Percentiles rank a stretch among this genome's conserved stretches.
Conservation (phyloP, 345 rosid species). For the Eucalyptus curtisii region DNA sequence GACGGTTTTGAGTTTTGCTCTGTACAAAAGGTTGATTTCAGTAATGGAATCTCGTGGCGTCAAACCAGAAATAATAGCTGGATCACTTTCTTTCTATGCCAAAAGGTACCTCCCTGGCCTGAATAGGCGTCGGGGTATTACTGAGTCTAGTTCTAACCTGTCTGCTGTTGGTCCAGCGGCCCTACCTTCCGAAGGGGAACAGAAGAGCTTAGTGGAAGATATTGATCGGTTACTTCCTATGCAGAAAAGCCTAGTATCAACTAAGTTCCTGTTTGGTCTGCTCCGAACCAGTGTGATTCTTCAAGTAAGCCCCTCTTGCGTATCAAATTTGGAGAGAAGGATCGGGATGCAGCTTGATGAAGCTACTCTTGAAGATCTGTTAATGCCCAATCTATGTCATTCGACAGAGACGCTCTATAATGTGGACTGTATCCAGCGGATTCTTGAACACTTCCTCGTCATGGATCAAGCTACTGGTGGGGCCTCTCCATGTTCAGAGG, state of each 20-base stretch:
- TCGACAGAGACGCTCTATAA: constrained; percentile 88
- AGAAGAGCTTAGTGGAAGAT: constrained; percentile 65
- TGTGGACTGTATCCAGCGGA: constrained; percentile 82
- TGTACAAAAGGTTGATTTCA: constrained; percentile 63
- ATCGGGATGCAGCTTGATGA: constrained; percentile 95
- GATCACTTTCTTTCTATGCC: constrained; percentile 64
- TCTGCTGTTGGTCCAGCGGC: constrained; percentile 33
- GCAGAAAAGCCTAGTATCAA: constrained; percentile 68
- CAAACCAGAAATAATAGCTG: constrained; percentile 67
- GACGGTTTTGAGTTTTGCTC: constrained; percentile 55
- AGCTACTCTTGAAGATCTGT: constrained; percentile 86
- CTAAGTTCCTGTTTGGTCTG: constrained; percentile 74
- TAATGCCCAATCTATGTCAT: constrained; percentile 84
- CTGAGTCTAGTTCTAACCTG: constrained; percentile 54
- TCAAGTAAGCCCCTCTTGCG: constrained; percentile 44
- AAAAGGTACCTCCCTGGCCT: constrained; percentile 71
- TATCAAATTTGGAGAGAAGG: constrained; percentile 65
- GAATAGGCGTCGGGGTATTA: constrained; percentile 56
- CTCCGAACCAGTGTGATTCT: constrained; percentile 80
- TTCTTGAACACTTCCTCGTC: constrained; percentile 72
- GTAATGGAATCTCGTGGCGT: constrained; percentile 75
- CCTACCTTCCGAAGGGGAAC: constrained; percentile 71
- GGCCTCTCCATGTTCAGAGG: constrained; percentile 72
- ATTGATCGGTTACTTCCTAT: constrained; percentile 56
- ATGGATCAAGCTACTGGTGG: constrained; percentile 69